Evolutionary conservation across 768 basidiomycete species (phyloP), one percentile per base, ranked within the genome.

Genomic region (Cystoderma amianthinum): DNA sequence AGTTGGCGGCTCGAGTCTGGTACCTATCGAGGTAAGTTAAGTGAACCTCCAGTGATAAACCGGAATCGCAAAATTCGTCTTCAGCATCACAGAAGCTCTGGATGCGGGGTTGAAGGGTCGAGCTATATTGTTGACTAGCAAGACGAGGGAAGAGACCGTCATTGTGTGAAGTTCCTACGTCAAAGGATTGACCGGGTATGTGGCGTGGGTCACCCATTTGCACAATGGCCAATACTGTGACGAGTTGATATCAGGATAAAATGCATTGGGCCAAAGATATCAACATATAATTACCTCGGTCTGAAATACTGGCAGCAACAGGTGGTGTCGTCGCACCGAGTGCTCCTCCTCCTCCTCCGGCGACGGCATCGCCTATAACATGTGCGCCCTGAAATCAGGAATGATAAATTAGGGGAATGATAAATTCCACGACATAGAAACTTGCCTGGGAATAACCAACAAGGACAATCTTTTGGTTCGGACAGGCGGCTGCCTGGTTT

Each of bases 401-500:
- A 36, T 28, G 1, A 18, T 21, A 38, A 21, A 19, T 10, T 10
- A n/a, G n/a, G n/a, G 10, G 16, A 11, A 7, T 10, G 10, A 5
- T 22, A 5, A 19, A 38, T 10, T 18, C 9, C 11, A 6, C 11
- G 37, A 38, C 37, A 16, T 18, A 9, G 25, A 32, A 10, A 17
- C 11, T 17, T 20, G 54, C 55, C 44, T 57, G 55, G 19, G 55
- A 57, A 30, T 57, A 60, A 19, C 58, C 56, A 37, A 57, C 53
- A 10, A 60, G 50, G 17, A 60, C 58, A 32, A 60, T 57, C 47
- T 60, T 60, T 37, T 57, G 56, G 32, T 47, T 48, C 3, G 58
- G 58, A 39, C 58, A 60, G 20, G 51, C 42, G 16, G 44, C 42
- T 12, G 49, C 52, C 43, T 57, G 56, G 36, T 46, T 53, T 23